Percentiles rank a stretch among this genome's conserved stretches.
Conservation (phyloP, 2,329 filamentous ascomycete species). For the Dactylellina leptospora region DNA sequence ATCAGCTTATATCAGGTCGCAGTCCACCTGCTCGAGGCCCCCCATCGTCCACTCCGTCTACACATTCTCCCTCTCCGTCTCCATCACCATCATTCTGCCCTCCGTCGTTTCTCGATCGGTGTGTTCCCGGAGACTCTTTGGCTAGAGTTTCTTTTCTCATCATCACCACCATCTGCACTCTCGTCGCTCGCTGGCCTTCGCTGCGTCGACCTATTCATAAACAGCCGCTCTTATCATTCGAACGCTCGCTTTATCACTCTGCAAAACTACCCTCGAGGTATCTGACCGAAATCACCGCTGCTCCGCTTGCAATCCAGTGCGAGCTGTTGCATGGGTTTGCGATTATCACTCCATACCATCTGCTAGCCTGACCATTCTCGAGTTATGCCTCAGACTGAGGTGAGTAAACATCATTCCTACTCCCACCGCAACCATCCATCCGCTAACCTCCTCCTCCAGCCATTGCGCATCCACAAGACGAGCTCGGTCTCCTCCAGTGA, state of each 20-base stretch:
- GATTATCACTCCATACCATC: background rate
- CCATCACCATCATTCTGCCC: background rate
- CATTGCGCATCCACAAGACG: slow-evolving; percentile 80
- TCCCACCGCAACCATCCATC: slow-evolving; percentile 10
- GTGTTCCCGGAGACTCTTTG: slow-evolving; percentile 23
- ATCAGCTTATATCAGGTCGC: slow-evolving; percentile 11
- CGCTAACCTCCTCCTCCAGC: slow-evolving; percentile 63
- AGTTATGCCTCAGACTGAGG: slow-evolving; percentile 34
- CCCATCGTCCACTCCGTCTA: slow-evolving; percentile 47
- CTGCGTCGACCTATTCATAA: background rate
- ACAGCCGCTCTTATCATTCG: slow-evolving; percentile 9
- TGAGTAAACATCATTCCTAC: slow-evolving; percentile 20
- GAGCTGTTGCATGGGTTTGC: background rate
- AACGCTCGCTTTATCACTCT: slow-evolving; percentile 2
- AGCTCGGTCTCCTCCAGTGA: slow-evolving; percentile 62
- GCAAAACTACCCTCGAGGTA: too few species aligned
- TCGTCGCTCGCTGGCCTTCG: background rate
- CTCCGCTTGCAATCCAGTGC: background rate
- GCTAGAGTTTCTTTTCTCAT: slow-evolving; percentile 29
- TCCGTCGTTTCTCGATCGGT: slow-evolving; percentile 15
- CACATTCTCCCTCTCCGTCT: slow-evolving; percentile 16
- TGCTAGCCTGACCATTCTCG: background rate
- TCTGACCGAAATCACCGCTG: too few species aligned
- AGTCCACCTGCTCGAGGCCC: slow-evolving; percentile 26
- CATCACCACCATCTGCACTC: background rate